Evolutionary conservation across 2,329 filamentous ascomycete genomes (phyloP).

Genomic region (Trichothecium roseum): DNA sequence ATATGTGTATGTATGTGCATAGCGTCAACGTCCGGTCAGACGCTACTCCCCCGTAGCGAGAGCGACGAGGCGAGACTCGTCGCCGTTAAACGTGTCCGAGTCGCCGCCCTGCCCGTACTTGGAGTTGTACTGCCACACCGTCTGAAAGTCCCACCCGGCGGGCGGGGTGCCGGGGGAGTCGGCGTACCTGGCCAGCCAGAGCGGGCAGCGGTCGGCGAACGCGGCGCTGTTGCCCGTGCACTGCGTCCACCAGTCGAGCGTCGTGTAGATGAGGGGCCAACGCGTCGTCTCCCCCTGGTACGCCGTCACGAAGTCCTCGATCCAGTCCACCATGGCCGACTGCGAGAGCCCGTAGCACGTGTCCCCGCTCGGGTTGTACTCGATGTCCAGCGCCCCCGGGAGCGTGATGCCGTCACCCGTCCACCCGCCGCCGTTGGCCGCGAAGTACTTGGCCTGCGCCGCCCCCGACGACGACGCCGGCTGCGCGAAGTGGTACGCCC

Average conservation of each 20-base stretch:
- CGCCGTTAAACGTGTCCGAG: constrained; percentile 40
- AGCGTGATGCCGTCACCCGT: constrained; percentile 39
- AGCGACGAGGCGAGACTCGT: constrained; percentile 2
- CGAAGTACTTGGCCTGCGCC: constrained; percentile 39
- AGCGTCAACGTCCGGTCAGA: not conserved
- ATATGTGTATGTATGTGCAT: too few species aligned
- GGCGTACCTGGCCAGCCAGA: constrained; percentile 34
- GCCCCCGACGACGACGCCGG: constrained; percentile 30
- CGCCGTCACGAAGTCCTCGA: constrained; percentile 37
- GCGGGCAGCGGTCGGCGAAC: constrained; percentile 32
- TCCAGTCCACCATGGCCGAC: constrained; percentile 36
- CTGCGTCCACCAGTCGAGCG: constrained; percentile 38
- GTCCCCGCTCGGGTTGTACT: constrained; percentile 23
- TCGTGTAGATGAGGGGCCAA: constrained; percentile 42
- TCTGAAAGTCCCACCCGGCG: constrained; percentile 39
- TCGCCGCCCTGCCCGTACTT: constrained; percentile 39
- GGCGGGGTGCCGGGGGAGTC: constrained; percentile 30
- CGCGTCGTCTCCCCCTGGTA: constrained; percentile 33
- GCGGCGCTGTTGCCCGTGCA: constrained; percentile 39
- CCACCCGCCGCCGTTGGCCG: constrained; percentile 43
- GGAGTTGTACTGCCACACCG: constrained; percentile 45
- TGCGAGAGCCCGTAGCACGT: constrained; percentile 34
- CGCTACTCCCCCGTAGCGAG: constrained; percentile 2
- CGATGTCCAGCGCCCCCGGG: constrained; percentile 45
- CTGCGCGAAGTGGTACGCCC: constrained; percentile 45